Base-by-base conservation (phyloP, 2,329 filamentous ascomycete species). In the Aureobasidium subglaciale region DNA sequence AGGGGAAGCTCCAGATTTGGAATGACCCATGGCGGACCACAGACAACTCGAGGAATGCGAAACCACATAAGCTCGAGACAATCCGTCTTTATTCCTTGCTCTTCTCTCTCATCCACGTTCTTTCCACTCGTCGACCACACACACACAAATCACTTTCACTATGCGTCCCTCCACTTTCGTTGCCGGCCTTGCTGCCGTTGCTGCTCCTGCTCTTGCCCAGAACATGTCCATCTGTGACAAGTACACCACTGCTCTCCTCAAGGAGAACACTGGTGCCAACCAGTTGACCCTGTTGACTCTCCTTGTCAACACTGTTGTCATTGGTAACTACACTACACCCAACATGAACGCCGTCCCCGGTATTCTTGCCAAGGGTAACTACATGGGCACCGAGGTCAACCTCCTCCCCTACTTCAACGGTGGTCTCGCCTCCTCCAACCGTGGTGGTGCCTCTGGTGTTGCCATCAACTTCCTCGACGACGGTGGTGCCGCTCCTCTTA, bases 301-400 rank as follows among this genome's bases (percentile, higher is more conserved):
- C 1, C 66, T 85, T 4, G 80, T 85, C 62, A 84, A 84, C 68
- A 84, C 80, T 6, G 82, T 78, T 18, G 79, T 84, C 59, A 81
- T 83, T 61, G 82, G 82, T n/a, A 67, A 67, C 60, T 62, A 62
- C 56, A 63, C 63, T 37, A 45, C 67, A 61, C 77, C 78, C 56
- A 82, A 80, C 59, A 73, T 78, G 24, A 74, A 75, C 53, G 65
- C 59, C 2, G 80, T 84, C 4, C 73, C 78, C n/a, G 81, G 81
- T 59, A 83, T 85, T 62, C 73, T 84, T 22, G 75, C 75, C 15
- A 76, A 65, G 41, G 71, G 76, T n/a, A 72, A 63, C 10, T 75
- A 73, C 65, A 75, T 81, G 29, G 77, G 75, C 56, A 72, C 70
- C 7, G 67, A 72, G 2, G 80, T 85, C 62, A 78, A 81, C 63